phyloP scores from a whole-genome alignment of 768 basidiomycete species.

The Leccinum broughii region DNA sequence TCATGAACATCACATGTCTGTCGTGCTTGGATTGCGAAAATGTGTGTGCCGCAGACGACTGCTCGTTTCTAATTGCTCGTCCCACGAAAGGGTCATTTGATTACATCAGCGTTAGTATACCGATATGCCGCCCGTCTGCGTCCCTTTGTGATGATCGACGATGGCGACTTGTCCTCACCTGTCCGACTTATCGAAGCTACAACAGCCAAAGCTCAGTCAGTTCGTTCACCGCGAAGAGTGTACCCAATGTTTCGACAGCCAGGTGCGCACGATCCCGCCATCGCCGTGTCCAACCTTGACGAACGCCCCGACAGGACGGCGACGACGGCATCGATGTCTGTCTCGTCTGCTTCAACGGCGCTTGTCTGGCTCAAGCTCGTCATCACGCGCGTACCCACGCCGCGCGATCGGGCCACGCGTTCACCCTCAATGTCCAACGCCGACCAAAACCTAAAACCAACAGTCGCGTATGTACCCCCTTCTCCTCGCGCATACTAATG shows the following conservation, averaged over 20 bases:
- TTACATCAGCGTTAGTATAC: too few relatives aligned
- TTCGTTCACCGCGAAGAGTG: slow-evolving; percentile 91
- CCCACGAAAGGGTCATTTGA: too few relatives aligned
- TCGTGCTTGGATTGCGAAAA: too few relatives aligned
- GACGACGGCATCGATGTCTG: slow-evolving; percentile 86
- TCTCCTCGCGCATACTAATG: neutral
- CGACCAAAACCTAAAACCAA: slow-evolving; percentile 56
- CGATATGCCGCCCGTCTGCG: too few relatives aligned
- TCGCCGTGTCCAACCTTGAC: slow-evolving; percentile 3
- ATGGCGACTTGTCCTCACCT: slow-evolving; percentile 53
- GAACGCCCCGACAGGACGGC: slow-evolving; percentile 51
- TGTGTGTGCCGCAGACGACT: too few relatives aligned
- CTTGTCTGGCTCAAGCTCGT: slow-evolving; percentile 61
- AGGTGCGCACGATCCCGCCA: slow-evolving; percentile 47
- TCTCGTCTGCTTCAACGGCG: slow-evolving; percentile 92
- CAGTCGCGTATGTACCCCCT: slow-evolving; percentile 57
- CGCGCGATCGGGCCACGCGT: slow-evolving; percentile 67
- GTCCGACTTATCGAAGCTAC: slow-evolving; percentile 46
- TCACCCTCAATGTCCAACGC: slow-evolving; percentile 81
- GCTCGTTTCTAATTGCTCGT: too few relatives aligned
- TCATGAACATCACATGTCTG: too few relatives aligned
- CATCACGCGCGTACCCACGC: slow-evolving; percentile 77
- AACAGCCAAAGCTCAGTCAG: slow-evolving; percentile 63
- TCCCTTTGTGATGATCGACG: neutral
- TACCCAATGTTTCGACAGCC: slow-evolving; percentile 95